Base-by-base conservation (phyloP, 1,284 basidiomycete genomes). In the Mycosarcoma mackinlayi region DNA sequence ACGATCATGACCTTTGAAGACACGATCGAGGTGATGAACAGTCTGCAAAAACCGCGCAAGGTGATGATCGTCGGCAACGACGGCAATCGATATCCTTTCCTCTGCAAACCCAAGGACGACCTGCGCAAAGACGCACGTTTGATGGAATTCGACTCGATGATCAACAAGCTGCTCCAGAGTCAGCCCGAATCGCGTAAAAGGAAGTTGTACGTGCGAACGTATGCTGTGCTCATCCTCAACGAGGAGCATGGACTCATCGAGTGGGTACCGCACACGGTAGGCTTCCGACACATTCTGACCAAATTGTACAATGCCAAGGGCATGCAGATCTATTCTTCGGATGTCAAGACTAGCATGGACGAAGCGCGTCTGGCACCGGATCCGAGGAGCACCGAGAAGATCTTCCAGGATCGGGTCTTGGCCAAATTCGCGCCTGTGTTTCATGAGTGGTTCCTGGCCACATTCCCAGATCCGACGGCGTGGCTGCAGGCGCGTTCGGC, bases 141-240 rank as follows among this genome's bases (percentile, higher is more conserved):
- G 59, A 98, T 98, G 95, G 96, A 98, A 82, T 93, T 98, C 83
- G 94, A 97, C 78, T 88, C 92, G 4, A 95, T 99, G 85, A 95
- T 99, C 85, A 98, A 98, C 85, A 98, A 97, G 83, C 85, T 98
- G 14, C 86, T 99, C 55, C 95, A 95, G 79, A 90, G 92, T 19
- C 93, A 94, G 75, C 93, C 94, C 0, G 83, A 98, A 58, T 93
- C 94, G 30, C 90, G 96, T 56, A 73, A 74, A 42, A 61, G 80
- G 23, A 72, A 73, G 47, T 65, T 82, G 13, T 51, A 65, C 18
- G 49, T 53, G 57, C 62, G 49, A 65, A 98, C 95, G 3, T 99
- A 98, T 77, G 93, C 93, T 8, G 94, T 98, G 18, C 91, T 98
- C 19, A 93, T 94, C 2, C 86, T 99, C 58, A 98, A 98, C 80